phyloP scores from a whole-genome alignment of 1,284 basidiomycete species.

The Trichosporon inkin region DNA sequence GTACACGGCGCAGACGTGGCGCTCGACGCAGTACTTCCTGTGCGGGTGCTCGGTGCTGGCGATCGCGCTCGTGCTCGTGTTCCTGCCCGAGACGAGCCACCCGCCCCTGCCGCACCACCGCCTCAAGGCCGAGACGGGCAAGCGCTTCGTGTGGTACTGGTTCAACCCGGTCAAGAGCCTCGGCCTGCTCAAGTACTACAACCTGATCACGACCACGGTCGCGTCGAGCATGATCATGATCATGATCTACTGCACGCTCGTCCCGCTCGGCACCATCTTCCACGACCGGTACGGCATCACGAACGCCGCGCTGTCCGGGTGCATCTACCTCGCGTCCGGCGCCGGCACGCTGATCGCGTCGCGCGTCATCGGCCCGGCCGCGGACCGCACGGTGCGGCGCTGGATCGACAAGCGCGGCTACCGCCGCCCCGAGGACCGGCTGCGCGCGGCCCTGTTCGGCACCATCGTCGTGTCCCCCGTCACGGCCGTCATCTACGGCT shows the following conservation, averaged over 20 bases:
- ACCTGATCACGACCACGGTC: conserved; percentile 46
- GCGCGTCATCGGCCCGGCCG: conserved; percentile 56
- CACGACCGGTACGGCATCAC: conserved; percentile 59
- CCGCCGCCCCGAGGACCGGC: conserved; percentile 60
- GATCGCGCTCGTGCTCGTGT: conserved; percentile 54
- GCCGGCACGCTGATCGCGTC: conserved; percentile 61
- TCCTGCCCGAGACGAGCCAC: conserved; percentile 69
- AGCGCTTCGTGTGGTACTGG: conserved; percentile 53
- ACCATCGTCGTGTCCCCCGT: conserved; percentile 53
- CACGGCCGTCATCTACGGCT: conserved; percentile 37
- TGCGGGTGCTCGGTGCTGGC: conserved; percentile 54
- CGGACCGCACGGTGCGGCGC: conserved; percentile 55
- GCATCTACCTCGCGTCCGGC: conserved; percentile 60
- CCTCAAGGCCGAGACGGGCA: conserved; percentile 31
- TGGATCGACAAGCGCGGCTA: conserved; percentile 55
- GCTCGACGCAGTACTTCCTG: conserved; percentile 58
- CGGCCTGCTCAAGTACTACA: conserved; percentile 58
- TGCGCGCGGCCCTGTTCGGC: conserved; percentile 56
- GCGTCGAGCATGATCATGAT: conserved; percentile 36
- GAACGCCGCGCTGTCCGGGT: conserved; percentile 60
- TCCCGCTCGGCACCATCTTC: conserved; percentile 14
- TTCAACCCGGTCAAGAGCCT: conserved; percentile 62
- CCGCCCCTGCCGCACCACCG: conserved; percentile 49
- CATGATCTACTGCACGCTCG: conserved; percentile 35
- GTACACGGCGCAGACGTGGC: conserved; percentile 57